phyloP scores from a whole-genome alignment of 2,329 filamentous ascomycete species.

The Ophiostoma quercus region DNA sequence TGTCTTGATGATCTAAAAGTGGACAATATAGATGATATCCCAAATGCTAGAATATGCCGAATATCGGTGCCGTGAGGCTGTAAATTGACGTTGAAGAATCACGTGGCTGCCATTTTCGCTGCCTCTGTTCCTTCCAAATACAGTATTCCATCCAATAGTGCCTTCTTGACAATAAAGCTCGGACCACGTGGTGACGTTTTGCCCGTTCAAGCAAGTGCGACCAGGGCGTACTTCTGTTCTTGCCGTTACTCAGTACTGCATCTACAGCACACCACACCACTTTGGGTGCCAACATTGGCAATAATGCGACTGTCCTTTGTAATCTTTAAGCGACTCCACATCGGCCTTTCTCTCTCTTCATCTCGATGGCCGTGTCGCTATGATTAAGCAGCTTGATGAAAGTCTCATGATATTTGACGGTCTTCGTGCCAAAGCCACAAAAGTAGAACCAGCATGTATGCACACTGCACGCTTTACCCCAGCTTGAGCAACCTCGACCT shows the following conservation, averaged over 20 bases:
- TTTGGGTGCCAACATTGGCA: background rate
- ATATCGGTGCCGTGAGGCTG: background rate
- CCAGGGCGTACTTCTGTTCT: background rate
- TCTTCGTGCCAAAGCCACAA: too few species aligned
- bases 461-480: background rate
- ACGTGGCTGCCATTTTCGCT: background rate
- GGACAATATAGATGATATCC: background rate
- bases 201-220: background rate
- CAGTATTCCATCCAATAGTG: background rate
- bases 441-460: background rate
- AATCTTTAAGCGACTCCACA: slow-evolving; percentile 1
- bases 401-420: too few species aligned
- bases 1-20: background rate
- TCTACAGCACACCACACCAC: slow-evolving; percentile 4
- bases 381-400: background rate
- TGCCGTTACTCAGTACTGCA: background rate
- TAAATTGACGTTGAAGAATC: background rate
- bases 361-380: background rate
- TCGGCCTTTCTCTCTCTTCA: background rate
- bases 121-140: background rate
- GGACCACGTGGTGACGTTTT: background rate
- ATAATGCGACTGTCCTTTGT: background rate
- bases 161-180: background rate
- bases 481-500: background rate
- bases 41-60: background rate